Evolutionary conservation across 2,329 filamentous ascomycete species (phyloP), one percentile per base, ranked within the genome.

Genomic region (Aspergillus felis): DNA sequence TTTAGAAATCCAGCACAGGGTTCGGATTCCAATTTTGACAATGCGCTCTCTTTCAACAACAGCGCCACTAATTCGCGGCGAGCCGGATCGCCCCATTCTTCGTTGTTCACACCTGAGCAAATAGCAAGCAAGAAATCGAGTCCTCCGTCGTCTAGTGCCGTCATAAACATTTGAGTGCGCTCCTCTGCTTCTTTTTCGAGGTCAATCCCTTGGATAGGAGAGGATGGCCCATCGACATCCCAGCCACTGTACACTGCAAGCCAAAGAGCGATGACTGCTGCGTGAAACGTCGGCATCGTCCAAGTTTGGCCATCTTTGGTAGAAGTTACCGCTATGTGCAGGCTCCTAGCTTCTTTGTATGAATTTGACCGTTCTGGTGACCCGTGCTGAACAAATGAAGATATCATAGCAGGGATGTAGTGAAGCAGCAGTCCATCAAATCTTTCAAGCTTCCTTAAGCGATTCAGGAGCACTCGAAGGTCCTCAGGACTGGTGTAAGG

Each of bases 51-150:
- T 60, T 91, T 86, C 67, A 96, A 87, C 22, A 97, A 78, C 78
- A 91, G 91, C 55, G 88, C 84, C 29, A 94, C 86, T 72, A 99
- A 83, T 58, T 91, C 91, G 54, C 87, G 86, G 59, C 92, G 89
- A 27, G 91, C 89, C 10, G 92, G 88, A 69, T 97, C 92, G 64
- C 92, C 87, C 91, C 92, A 96, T 64, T 92, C 87, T 41, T 88
- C 85, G 3, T 87, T 84, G 64, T 87, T 90, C 54, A 93, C 84
- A 68, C 95, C 92, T 29, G 91, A 87, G 54, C 91, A 90, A 50
- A 96, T 82, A 0, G 91, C 88, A 20, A 99, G 82, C 62, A 97
- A 84, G 68, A 97, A 96, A 69, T 97, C 92, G 61, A 99, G 90
- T 4, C 91, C 92, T 4, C 92, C 92, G 61, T 97, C 92, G 67